A percentile compares a stretch with the other conserved stretches of the same genome.
These are phyloP conservation scores for Annulohypoxylon bovei DNA, from an alignment of 495 filamentous ascomycete species.

Conservation along the genomic window DNA sequence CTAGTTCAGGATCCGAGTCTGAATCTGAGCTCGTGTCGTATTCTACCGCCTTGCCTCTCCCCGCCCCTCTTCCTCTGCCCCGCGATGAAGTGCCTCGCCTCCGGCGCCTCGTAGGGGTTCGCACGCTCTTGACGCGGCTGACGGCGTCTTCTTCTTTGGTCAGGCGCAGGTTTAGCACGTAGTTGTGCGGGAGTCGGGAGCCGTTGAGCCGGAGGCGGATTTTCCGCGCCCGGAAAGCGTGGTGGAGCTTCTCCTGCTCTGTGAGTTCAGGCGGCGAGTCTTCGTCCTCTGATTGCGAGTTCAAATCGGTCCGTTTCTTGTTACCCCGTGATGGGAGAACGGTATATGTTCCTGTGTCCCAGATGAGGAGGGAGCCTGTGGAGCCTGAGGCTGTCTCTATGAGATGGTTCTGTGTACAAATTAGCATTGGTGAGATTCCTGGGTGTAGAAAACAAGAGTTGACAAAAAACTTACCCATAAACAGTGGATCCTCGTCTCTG, in stretches of 20 bases:
- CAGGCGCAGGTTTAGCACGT: conserved; percentile 68
- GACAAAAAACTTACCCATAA: conserved; percentile 64
- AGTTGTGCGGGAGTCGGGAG: conserved; percentile 63
- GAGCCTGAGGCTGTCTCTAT: conserved; percentile 68
- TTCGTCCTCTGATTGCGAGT: conserved; percentile 56
- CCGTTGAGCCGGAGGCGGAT: conserved; percentile 71
- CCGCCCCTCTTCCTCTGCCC: conserved; percentile 3
- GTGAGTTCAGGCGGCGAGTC: conserved; percentile 51
- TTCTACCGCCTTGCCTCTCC: conserved; percentile 8
- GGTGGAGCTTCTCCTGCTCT: conserved; percentile 63
- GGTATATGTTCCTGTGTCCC: conserved; percentile 75
- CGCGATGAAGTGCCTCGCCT: conserved; percentile 16
- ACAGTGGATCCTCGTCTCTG: conserved; percentile 73
- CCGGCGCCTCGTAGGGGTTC: conserved; percentile 26
- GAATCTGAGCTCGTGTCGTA: conserved; percentile 27
- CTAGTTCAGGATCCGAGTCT: conserved; percentile 9
- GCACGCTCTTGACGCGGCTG: conserved; percentile 43
- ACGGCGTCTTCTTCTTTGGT: conserved; percentile 57
- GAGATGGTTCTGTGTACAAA: conserved; percentile 65
- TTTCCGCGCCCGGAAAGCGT: conserved; percentile 67
- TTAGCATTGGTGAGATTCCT: not conserved
- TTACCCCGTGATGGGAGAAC: conserved; percentile 56
- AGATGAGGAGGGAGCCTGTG: conserved; percentile 73
- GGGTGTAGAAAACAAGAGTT: not conserved
- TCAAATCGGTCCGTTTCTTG: conserved; percentile 37